Evolutionary conservation across 73 alveolate genomes (phyloP).

Genomic region (Urostyla sp.): DNA sequence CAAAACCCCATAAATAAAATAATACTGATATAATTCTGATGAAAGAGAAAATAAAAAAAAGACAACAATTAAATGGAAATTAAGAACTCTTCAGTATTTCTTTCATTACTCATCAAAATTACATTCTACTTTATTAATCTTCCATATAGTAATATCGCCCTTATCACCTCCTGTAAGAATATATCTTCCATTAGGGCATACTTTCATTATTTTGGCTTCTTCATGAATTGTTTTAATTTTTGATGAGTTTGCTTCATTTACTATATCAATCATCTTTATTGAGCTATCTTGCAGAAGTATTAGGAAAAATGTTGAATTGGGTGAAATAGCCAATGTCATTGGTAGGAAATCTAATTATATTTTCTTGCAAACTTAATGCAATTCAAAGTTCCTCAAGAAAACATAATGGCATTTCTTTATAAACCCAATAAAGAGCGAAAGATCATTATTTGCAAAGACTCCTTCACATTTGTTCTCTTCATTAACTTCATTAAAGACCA

Average conservation of each 20-base stretch:
- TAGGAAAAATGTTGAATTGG: conserved; percentile 45
- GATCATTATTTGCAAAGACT: conserved; percentile 50
- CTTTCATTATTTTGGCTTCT: conserved; percentile 32
- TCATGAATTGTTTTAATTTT: conserved; percentile 59
- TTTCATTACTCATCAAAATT: neutral
- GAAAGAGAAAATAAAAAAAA: neutral
- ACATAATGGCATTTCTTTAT: conserved; percentile 37
- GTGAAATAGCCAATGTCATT: conserved; percentile 1
- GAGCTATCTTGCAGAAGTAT: conserved; percentile 20
- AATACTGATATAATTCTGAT: neutral
- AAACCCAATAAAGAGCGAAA: conserved; percentile 47
- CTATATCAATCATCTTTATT: conserved; percentile 50
- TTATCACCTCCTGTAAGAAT: conserved; percentile 60
- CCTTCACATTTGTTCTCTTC: conserved; percentile 54
- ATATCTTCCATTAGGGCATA: conserved; percentile 69
- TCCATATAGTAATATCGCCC: conserved; percentile 66
- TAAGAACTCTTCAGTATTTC: neutral
- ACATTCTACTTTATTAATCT: conserved; percentile 34
- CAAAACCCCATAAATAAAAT: too few relatives aligned
- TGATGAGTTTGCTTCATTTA: conserved; percentile 54
- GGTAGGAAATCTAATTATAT: conserved; percentile 41
- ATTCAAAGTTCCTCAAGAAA: conserved; percentile 70
- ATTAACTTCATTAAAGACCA: conserved; percentile 38
- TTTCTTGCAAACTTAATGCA: conserved; percentile 55
- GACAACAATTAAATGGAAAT: neutral